Evolutionary conservation across 805 yeast species (phyloP), one percentile per base, ranked within the genome.

Genomic region (Metschnikowia cubensis): DNA sequence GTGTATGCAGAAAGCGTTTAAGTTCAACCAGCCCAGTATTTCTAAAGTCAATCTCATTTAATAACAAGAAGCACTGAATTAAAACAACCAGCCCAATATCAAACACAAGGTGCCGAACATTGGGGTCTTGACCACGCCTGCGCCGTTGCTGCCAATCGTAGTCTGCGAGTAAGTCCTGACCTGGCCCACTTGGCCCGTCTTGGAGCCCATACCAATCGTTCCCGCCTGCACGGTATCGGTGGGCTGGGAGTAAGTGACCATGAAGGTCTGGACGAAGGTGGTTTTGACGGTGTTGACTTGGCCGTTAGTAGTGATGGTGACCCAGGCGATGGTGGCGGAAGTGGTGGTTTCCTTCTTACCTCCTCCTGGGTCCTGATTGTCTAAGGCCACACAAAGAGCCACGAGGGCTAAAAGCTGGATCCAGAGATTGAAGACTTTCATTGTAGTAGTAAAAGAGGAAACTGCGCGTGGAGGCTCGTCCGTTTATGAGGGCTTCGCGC

Each of bases 261-360:
- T 58, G 47, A 70, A 70, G 3, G 59, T 39, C 53, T 70, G 75
- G 13, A 42, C 22, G 52, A 52, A 70, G 14, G 51, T 40, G 2
- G 68, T 54, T 35, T 57, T 52, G 17, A 65, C 56, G 32, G 66
- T 68, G 4, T 63, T 55, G 7, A 59, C 47, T 14, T 49, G 59
- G 2, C 77, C 76, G 34, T 61, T 54, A 3, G 60, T 53, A 8
- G 76, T 72, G 25, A 61, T 47, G 13, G 77, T 73, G 29, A 65
- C 59, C 63, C 67, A 73, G 4, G 66, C 68, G 14, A 66, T 62
- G 37, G 77, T 72, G 17, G 52, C 45, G n/a, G 62, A 39, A 13
- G 56, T 39, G 11, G 66, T 48, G 42, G 63, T 45, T 22, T 33
- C 48, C 10, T 47, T 58, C 6, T 43, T 43, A 18, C 51, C 49